Evolutionary conservation across 2,329 filamentous ascomycete species (phyloP), one percentile per base, ranked within the genome.

Genomic region (Phaeosphaeria sp.): DNA sequence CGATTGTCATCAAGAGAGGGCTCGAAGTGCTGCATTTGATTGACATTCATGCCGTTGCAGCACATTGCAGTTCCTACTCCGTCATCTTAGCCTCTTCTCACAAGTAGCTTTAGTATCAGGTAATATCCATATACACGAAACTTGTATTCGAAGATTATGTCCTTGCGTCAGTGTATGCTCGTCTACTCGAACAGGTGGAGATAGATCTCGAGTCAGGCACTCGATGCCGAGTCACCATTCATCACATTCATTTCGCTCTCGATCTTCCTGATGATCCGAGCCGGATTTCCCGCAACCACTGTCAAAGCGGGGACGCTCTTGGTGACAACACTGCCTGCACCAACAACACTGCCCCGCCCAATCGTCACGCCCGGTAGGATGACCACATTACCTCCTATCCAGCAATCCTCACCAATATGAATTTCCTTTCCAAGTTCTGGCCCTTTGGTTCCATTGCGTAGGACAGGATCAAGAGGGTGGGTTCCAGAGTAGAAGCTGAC

Each of bases 311-410:
- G 83, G 18, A 92, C 85, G 72, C 87, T 82, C 80, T 91, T 96
- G 2, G 91, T 96, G 22, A 96, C 92, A 2, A 96, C 91, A 73
- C 89, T 92, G 0, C 90, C 91, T 2, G 93, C 92, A 2, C 92
- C 93, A 57, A 96, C 84, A 0, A 89, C 90, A 8, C 81, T 83
- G 0, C 92, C 92, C 59, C 84, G 83, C 0, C 93, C 92, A 63
- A 97, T 89, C 0, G 84, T 92, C 25, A 96, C 87, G 0, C 92
- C 92, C 0, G 91, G 87, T 42, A 93, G 79, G 21, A 97, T 85
- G 17, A 78, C 72, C 1, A 77, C 80, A 56, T 81, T 79, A 1
- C 81, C 82, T 11, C 81, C 82, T 52, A 84, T 80, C 82, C 82
- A 77, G 55, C 74, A 77, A 44, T 96, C 92, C 63, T 92, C 89